A percentile compares a stretch with the other conserved stretches of the same genome.
Conservation (phyloP, 2,329 filamentous ascomycete genomes). For the Xylaria sp. region DNA sequence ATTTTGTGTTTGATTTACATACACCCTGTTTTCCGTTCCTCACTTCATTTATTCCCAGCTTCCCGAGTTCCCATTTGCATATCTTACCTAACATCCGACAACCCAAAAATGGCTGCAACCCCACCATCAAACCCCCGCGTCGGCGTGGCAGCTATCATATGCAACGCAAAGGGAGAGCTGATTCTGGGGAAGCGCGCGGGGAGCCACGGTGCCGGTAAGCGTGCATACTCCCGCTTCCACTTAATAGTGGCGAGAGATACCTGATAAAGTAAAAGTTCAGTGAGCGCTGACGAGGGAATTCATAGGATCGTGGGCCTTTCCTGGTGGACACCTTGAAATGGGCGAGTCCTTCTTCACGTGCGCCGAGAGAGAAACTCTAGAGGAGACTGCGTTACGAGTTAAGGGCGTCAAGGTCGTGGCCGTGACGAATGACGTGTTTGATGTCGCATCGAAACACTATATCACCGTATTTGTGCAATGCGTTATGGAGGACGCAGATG, state of each 20-base stretch:
- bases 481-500: constrained; percentile 57
- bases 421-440: constrained; percentile 75
- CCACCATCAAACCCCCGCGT: constrained; percentile 54
- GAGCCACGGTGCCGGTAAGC: constrained; percentile 61
- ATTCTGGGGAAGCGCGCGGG: constrained; percentile 61
- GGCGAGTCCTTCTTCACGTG: constrained; percentile 72
- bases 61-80: not conserved
- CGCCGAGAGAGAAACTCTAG: constrained; percentile 73
- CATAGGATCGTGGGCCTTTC: constrained; percentile 72
- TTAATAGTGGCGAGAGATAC: not conserved
- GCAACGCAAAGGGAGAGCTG: constrained; percentile 56
- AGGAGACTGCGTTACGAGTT: constrained; percentile 75
- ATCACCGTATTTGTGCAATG: constrained; percentile 76
- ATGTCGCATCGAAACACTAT: constrained; percentile 73
- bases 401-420: constrained; percentile 64
- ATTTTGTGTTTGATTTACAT: not conserved
- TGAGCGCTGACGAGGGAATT: not conserved
- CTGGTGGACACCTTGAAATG: constrained; percentile 80
- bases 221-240: not conserved
- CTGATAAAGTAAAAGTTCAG: not conserved
- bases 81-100: not conserved
- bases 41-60: not conserved
- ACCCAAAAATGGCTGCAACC: constrained; percentile 41
- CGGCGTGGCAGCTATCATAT: constrained; percentile 62
- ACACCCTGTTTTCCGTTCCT: not conserved